Evolutionary conservation across 2,329 filamentous ascomycete species (phyloP).

Genomic region (Botryotinia globosa): DNA sequence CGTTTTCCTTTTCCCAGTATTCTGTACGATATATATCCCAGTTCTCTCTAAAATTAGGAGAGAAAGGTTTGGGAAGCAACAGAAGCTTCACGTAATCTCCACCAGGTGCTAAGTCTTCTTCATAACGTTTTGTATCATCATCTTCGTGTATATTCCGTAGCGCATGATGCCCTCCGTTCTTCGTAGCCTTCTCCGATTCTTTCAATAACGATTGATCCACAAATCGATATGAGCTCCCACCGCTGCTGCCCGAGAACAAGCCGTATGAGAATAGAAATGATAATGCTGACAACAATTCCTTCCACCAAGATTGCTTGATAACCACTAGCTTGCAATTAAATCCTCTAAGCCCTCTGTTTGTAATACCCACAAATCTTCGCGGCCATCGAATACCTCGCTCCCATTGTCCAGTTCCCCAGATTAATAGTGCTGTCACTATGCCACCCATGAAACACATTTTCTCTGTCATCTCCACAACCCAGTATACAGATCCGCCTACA

Average conservation of each 20-base stretch:
- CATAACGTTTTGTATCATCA: conserved; percentile 65
- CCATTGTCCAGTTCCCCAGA: conserved; percentile 96
- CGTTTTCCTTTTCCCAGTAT: conserved; percentile 97
- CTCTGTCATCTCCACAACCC: conserved; percentile 86
- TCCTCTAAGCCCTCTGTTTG: conserved; percentile 82
- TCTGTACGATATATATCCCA: conserved; percentile 94
- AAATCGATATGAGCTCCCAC: conserved; percentile 69
- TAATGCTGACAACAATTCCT: conserved; percentile 69
- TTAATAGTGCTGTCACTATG: conserved; percentile 77
- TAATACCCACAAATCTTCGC: conserved; percentile 80
- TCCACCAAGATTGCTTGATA: conserved; percentile 77
- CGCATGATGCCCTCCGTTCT: conserved; percentile 43
- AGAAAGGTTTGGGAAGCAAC: conserved; percentile 90
- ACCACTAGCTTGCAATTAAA: conserved; percentile 98
- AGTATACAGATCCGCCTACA: conserved; percentile 91
- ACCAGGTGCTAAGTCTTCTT: conserved; percentile 86
- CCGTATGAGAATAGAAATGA: conserved; percentile 78
- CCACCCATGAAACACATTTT: conserved; percentile 91
- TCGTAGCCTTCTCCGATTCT: conserved; percentile 59
- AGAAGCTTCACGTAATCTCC: conserved; percentile 91
- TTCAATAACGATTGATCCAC: conserved; percentile 64
- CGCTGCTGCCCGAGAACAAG: conserved; percentile 63
- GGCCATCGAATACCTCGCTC: conserved; percentile 94
- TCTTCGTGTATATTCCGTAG: conserved; percentile 49
- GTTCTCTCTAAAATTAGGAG: conserved; percentile 88